phyloP scores from a whole-genome alignment of 306 rosid species.

The Quercus agrifolia region DNA sequence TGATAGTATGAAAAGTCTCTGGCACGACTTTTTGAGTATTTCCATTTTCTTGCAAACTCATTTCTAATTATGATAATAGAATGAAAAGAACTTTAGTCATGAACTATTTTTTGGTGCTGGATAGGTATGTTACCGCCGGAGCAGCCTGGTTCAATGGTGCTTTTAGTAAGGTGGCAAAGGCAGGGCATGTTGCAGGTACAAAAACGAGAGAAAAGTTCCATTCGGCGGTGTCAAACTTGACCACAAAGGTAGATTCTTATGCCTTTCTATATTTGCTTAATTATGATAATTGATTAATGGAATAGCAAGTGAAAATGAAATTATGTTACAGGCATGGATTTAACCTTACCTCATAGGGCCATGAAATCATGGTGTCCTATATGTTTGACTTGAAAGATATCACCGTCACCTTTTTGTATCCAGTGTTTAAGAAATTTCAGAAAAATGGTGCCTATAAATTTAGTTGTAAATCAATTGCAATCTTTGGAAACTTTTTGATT shows the following conservation, averaged over 20 bases:
- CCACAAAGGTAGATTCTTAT: conserved; percentile 57
- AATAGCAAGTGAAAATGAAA: background rate
- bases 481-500: background rate
- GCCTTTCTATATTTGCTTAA: background rate
- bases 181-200: conserved; percentile 77
- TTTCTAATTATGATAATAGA: conserved; percentile 16
- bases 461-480: background rate
- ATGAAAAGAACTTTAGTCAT: background rate
- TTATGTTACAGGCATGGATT: background rate
- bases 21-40: background rate
- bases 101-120: conserved; percentile 5
- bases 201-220: conserved; percentile 90
- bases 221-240: conserved; percentile 76
- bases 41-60: background rate
- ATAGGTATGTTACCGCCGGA: conserved; percentile 84
- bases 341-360: background rate
- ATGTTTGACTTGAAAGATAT: background rate
- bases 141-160: conserved; percentile 93
- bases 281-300: background rate
- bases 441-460: background rate
- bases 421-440: background rate
- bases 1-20: background rate
- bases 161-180: conserved; percentile 80
- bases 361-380: background rate
- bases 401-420: background rate